Evolutionary conservation across 805 yeast genomes (phyloP).

Genomic region (Metschnikowia dekortorum): DNA sequence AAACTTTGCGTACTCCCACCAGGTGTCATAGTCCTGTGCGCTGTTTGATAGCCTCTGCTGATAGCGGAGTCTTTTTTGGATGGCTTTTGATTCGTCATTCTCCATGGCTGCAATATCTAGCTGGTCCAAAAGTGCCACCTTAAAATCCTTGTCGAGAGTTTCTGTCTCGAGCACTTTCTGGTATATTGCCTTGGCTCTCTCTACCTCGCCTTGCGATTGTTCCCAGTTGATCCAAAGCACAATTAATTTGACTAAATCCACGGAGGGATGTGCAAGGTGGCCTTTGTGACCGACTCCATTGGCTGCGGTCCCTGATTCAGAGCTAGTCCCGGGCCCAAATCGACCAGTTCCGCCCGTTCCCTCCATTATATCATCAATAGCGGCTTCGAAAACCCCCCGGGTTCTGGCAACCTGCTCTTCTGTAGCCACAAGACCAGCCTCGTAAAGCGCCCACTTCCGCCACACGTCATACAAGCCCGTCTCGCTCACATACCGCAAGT

Average conservation of each 20-base stretch:
- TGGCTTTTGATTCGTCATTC: neutral
- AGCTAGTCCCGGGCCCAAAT: too few relatives aligned
- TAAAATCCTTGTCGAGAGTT: constrained; percentile 6
- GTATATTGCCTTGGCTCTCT: constrained; percentile 59
- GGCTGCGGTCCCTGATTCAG: too few relatives aligned
- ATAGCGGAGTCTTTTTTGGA: constrained; percentile 47
- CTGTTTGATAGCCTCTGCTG: constrained; percentile 42
- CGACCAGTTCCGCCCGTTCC: neutral
- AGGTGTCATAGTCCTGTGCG: constrained; percentile 64
- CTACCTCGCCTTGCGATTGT: constrained; percentile 51
- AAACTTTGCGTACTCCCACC: constrained; percentile 74
- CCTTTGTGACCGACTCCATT: too few relatives aligned
- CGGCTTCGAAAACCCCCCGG: constrained; percentile 62
- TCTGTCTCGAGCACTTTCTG: constrained; percentile 41
- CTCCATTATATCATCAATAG: constrained; percentile 42
- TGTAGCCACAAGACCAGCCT: constrained; percentile 32
- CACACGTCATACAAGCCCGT: constrained; percentile 51
- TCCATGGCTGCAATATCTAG: neutral
- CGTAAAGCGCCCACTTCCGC: constrained; percentile 74
- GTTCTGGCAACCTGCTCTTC: constrained; percentile 40
- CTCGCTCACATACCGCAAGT: constrained; percentile 40
- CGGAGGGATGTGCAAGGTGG: constrained; percentile 3
- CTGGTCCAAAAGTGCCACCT: constrained; percentile 17
- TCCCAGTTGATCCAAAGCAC: constrained; percentile 72
- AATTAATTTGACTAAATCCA: constrained; percentile 25